These are phyloP conservation scores for Cryptococcus amylolentus DNA, from an alignment of 1,284 basidiomycete genomes.

Conservation along the genomic window DNA sequence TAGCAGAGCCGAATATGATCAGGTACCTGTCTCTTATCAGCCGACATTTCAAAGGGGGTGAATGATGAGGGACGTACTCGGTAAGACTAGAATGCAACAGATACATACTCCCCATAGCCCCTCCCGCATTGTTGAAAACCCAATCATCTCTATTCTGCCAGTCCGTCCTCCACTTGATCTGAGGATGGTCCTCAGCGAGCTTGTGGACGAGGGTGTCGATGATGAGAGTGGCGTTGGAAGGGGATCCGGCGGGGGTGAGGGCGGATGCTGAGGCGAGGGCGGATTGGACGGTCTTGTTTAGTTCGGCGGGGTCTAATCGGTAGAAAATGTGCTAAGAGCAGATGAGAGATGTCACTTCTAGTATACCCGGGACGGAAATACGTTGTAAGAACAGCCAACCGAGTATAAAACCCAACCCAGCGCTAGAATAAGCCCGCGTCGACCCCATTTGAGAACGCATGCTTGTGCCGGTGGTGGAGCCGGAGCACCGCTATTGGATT, in stretches of 20 bases:
- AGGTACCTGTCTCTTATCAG: constrained; percentile 47
- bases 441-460: constrained; percentile 8
- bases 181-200: constrained; percentile 65
- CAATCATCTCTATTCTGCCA: constrained; percentile 63
- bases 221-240: constrained; percentile 59
- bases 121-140: constrained; percentile 97
- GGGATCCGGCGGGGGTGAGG: constrained; percentile 23
- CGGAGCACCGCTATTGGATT: too few relatives aligned
- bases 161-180: constrained; percentile 62
- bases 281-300: constrained; percentile 69
- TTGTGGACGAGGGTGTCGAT: constrained; percentile 62
- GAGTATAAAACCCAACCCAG: constrained; percentile 25
- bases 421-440: constrained; percentile 21
- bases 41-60: background rate
- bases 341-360: background rate
- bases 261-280: constrained; percentile 60
- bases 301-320: constrained; percentile 62
- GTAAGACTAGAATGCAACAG: constrained; percentile 94
- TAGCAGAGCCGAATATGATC: constrained; percentile 87
- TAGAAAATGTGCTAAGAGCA: constrained; percentile 57
- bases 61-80: constrained; percentile 63
- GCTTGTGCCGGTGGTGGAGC: too few relatives aligned
- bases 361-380: constrained; percentile 15
- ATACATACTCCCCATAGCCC: constrained; percentile 96
- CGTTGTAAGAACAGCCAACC: constrained; percentile 30